Conservation (phyloP, 2,329 filamentous ascomycete species). For the Elsinoe fawcettii region DNA sequence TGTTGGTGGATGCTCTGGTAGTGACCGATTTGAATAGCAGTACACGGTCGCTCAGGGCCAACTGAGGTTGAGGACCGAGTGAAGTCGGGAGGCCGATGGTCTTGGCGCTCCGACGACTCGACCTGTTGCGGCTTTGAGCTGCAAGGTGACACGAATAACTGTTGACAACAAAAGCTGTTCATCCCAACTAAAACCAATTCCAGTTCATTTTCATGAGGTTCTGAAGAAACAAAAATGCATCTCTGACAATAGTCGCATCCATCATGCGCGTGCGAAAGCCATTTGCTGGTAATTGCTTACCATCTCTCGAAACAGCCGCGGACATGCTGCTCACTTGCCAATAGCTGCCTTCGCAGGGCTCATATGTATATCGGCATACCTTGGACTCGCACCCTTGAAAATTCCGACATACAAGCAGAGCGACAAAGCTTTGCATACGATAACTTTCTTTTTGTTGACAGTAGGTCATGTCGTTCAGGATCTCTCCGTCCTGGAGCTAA, state of each 20-base stretch:
- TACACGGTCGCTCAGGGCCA: slow-evolving; percentile 33
- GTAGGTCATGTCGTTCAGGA: slow-evolving; percentile 32
- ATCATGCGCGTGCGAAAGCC: slow-evolving; percentile 77
- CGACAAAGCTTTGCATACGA: slow-evolving; percentile 80
- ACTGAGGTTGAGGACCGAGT: slow-evolving; percentile 27
- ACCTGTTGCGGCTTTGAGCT: slow-evolving; percentile 2
- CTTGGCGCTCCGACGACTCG: slow-evolving; percentile 16
- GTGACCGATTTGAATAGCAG: slow-evolving; percentile 21
- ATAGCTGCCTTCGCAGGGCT: slow-evolving; percentile 49
- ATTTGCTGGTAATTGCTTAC: slow-evolving; percentile 64
- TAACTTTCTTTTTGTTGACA: slow-evolving; percentile 87
- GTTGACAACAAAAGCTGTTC: neutral
- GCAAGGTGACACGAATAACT: slow-evolving; percentile 3
- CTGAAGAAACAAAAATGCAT: slow-evolving; percentile 31
- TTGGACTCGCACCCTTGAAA: slow-evolving; percentile 60
- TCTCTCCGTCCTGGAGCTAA: neutral
- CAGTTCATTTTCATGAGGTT: slow-evolving; percentile 17
- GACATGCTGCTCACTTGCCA: neutral
- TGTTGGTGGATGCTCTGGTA: slow-evolving; percentile 1
- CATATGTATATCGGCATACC: slow-evolving; percentile 63
- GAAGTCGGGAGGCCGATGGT: slow-evolving; percentile 19
- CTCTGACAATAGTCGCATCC: neutral
- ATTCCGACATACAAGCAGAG: slow-evolving; percentile 55
- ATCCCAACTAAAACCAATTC: neutral
- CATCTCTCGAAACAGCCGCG: slow-evolving; percentile 16